These are phyloP conservation scores for Lentinula sp. DNA, from an alignment of 768 basidiomycete species.

Conservation along the genomic window DNA sequence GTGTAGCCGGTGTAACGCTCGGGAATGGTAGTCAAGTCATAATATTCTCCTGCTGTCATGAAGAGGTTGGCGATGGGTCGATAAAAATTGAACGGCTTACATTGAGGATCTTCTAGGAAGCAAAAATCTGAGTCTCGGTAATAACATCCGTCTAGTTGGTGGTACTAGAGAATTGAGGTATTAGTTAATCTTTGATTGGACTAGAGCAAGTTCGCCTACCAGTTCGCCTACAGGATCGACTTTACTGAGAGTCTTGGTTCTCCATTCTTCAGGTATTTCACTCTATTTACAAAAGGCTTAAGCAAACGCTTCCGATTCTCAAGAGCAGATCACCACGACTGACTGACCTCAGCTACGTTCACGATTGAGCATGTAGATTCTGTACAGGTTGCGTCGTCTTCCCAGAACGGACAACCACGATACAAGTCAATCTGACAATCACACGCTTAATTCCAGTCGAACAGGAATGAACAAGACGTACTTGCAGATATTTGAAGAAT, in stretches of 20 bases:
- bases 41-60: conserved; percentile 79
- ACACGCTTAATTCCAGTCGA: conserved; percentile 1
- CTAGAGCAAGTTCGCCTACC: conserved; percentile 24
- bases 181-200: not conserved
- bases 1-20: conserved; percentile 97
- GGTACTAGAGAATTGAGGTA: conserved; percentile 32
- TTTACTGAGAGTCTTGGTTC: conserved; percentile 76
- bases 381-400: conserved; percentile 89
- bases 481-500: conserved; percentile 95
- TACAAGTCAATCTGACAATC: conserved; percentile 74
- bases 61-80: not conserved
- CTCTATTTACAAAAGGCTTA: conserved; percentile 38
- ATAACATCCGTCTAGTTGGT: conserved; percentile 79
- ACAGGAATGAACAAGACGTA: conserved; percentile 19
- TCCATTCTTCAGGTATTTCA: conserved; percentile 88
- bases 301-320: too few relatives aligned
- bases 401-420: conserved; percentile 98
- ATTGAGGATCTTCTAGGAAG: conserved; percentile 86
- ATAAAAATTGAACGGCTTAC: conserved; percentile 23
- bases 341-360: conserved; percentile 80
- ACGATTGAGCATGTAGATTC: conserved; percentile 89
- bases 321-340: too few relatives aligned
- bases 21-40: conserved; percentile 86
- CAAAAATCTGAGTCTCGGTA: conserved; percentile 96
- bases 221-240: conserved; percentile 61